Evolutionary conservation across 495 filamentous ascomycete species (phyloP).

Genomic region (Xylaria longipes): DNA sequence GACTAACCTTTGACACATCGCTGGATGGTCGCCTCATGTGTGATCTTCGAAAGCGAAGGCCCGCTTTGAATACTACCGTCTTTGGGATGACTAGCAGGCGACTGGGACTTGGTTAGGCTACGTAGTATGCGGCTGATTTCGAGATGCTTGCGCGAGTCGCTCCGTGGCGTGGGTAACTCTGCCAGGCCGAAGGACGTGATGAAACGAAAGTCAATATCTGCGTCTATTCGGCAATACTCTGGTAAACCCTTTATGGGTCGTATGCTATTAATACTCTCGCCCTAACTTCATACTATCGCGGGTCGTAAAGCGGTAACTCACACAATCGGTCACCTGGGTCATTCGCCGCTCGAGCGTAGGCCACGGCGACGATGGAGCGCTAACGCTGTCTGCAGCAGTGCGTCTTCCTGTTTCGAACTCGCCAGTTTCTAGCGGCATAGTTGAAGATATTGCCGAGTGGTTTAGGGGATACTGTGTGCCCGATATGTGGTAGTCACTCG

Average conservation of each 20-base stretch:
- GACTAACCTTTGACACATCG: conserved; percentile 11
- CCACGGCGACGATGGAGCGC: conserved; percentile 8
- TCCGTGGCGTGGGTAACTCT: not conserved
- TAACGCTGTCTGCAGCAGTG: conserved; percentile 2
- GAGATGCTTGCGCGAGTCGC: conserved; percentile 9
- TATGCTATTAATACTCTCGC: not conserved
- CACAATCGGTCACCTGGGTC: conserved; percentile 1
- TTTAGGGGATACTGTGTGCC: not conserved
- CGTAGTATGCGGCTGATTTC: conserved; percentile 8
- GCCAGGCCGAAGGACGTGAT: conserved; percentile 4
- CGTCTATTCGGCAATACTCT: conserved; percentile 9
- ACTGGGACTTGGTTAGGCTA: conserved; percentile 6
- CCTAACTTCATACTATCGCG: not conserved
- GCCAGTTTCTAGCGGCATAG: not conserved
- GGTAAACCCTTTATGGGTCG: not conserved
- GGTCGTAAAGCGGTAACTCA: conserved; percentile 1
- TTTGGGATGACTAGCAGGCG: not conserved
- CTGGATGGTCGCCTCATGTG: not conserved
- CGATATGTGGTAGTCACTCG: conserved; percentile 4
- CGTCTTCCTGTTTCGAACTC: conserved; percentile 5
- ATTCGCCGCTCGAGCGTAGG: conserved; percentile 9
- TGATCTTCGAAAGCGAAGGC: conserved; percentile 8
- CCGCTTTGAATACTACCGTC: not conserved
- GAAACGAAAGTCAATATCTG: conserved; percentile 9
- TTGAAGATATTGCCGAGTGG: conserved; percentile 7